phyloP scores from a whole-genome alignment of 164 flowering plant genomes.

The Buxus sempervirens region DNA sequence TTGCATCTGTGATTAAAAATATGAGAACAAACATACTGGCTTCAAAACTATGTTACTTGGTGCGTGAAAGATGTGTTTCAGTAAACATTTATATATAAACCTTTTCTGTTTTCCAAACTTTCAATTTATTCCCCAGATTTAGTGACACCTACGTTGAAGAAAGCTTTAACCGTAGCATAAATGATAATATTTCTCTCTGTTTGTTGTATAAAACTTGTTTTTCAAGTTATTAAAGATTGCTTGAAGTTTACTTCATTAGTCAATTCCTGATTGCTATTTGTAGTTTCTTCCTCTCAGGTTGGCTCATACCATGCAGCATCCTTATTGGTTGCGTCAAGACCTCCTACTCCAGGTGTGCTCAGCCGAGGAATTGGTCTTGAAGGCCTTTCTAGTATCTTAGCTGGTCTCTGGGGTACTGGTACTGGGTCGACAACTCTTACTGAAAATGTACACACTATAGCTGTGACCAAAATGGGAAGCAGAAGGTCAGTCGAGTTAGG shows the following conservation, averaged over 20 bases:
- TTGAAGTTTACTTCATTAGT: background rate
- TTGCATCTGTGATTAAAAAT: no score
- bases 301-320: constrained; percentile 99
- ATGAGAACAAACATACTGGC: no score
- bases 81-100: no score
- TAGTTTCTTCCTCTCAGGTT: constrained; percentile 40
- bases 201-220: background rate
- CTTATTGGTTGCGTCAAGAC: constrained; percentile 89
- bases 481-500: constrained; percentile 92
- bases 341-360: constrained; percentile 91
- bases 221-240: background rate
- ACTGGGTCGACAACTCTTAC: constrained; percentile 90
- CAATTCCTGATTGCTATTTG: background rate
- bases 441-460: constrained; percentile 98
- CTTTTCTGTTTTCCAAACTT: no score
- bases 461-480: constrained; percentile 99
- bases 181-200: background rate
- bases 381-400: constrained; percentile 84
- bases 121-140: no score
- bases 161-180: no score
- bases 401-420: constrained; percentile 99
- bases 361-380: constrained; percentile 96
- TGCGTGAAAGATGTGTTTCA: no score
- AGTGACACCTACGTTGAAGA: no score
- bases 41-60: no score